Conservation (phyloP, 768 basidiomycete genomes). For the Trametes cubensis region DNA sequence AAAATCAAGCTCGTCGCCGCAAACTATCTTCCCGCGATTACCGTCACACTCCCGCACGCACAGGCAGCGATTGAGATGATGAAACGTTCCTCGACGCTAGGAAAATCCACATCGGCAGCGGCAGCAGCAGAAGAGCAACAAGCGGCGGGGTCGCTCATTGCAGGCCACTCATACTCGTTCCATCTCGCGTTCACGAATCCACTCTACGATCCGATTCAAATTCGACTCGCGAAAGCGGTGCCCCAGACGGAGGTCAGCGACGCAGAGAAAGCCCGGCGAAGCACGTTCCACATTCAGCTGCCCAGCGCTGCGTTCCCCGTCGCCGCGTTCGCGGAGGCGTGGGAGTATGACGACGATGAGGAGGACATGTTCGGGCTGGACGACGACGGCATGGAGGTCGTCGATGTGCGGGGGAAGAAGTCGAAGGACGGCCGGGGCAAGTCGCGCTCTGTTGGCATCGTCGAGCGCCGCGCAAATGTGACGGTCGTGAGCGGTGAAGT, state of each 20-base stretch:
- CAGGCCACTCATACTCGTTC: conserved; percentile 84
- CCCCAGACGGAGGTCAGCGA: conserved; percentile 43
- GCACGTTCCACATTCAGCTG: conserved; percentile 79
- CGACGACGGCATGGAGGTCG: conserved; percentile 41
- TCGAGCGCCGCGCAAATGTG: conserved; percentile 89
- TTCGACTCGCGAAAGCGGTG: conserved; percentile 81
- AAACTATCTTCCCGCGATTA: conserved; percentile 89
- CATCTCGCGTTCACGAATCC: conserved; percentile 94
- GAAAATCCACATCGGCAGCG: conserved; percentile 33
- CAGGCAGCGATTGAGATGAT: conserved; percentile 41
- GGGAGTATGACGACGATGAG: conserved; percentile 97
- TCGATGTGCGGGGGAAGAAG: conserved; percentile 38
- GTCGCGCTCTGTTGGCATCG: conserved; percentile 69
- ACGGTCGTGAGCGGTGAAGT: conserved; percentile 90
- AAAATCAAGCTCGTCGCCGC: conserved; percentile 98
- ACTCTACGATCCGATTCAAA: conserved; percentile 92
- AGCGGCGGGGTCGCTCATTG: conserved; percentile 50
- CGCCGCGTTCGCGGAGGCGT: conserved; percentile 91
- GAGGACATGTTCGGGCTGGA: conserved; percentile 69
- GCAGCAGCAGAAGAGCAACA: conserved; percentile 26
- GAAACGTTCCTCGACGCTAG: conserved; percentile 44
- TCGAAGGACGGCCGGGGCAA: conserved; percentile 50
- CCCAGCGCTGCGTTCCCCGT: conserved; percentile 80
- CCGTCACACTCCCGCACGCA: conserved; percentile 65
- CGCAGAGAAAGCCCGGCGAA: conserved; percentile 60